Conservation (phyloP, 352 stramenopile genomes). For the Pythium angustatum region DNA sequence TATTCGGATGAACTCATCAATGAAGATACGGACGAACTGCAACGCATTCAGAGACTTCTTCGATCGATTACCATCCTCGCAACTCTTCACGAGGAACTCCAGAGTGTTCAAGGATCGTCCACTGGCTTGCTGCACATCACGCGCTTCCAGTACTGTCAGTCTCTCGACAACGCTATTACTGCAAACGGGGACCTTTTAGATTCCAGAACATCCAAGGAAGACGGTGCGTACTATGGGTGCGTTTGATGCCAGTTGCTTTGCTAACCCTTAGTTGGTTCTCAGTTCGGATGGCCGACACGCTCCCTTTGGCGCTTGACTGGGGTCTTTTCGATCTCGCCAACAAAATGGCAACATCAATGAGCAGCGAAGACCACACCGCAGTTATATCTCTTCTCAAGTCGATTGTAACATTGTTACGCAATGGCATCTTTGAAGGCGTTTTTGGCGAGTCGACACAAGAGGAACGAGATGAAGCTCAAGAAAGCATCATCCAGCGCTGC, state of each 20-base stretch:
- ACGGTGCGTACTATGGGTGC: conserved; percentile 37
- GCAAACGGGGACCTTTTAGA: conserved; percentile 68
- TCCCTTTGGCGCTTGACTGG: conserved; percentile 74
- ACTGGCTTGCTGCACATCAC: conserved; percentile 40
- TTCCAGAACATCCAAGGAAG: conserved; percentile 35
- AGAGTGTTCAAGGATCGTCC: conserved; percentile 33
- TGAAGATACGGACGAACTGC: conserved; percentile 64
- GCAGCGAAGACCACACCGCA: conserved; percentile 75
- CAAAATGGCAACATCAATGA: conserved; percentile 75
- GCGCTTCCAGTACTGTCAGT: conserved; percentile 79
- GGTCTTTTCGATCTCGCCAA: conserved; percentile 67
- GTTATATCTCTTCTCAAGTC: conserved; percentile 61
- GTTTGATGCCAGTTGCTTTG: neutral
- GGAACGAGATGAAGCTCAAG: conserved; percentile 27
- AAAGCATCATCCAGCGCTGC: conserved; percentile 43
- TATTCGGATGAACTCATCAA: conserved; percentile 55
- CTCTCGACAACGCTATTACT: conserved; percentile 71
- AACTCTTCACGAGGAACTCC: conserved; percentile 55
- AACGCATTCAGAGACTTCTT: conserved; percentile 69
- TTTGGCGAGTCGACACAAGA: conserved; percentile 26
- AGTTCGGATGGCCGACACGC: conserved; percentile 58
- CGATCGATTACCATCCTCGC: conserved; percentile 69
- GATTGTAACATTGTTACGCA: conserved; percentile 50
- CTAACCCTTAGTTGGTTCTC: conserved; percentile 4
- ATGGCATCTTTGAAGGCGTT: conserved; percentile 59